Evolutionary conservation across 1,284 basidiomycete species (phyloP).

Genomic region (Cryptococcus wingfieldii): DNA sequence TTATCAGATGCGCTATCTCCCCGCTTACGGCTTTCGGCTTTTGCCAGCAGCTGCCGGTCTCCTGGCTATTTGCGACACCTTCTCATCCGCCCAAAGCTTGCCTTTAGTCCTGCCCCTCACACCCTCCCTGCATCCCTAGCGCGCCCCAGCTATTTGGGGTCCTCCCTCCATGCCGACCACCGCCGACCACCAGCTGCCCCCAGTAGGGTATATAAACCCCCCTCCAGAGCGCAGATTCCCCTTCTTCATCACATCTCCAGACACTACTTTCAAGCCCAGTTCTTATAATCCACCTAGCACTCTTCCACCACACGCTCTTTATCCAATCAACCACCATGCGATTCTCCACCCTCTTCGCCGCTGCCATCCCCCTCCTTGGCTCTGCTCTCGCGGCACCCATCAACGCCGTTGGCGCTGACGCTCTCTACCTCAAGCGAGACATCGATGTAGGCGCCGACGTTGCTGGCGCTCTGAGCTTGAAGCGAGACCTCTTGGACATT

Average conservation of each 20-base stretch:
- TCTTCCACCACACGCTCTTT: neutral
- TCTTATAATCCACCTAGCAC: constrained; percentile 5
- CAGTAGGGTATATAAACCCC: constrained; percentile 12
- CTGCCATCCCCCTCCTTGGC: constrained; percentile 10
- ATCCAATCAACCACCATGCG: constrained; percentile 6
- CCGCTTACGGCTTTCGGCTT: too few species aligned
- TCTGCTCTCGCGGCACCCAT: constrained; percentile 9
- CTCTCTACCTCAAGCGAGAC: neutral
- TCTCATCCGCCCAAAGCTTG: too few species aligned
- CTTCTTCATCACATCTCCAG: neutral
- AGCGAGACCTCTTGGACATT: too few species aligned
- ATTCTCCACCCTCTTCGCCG: constrained; percentile 11
- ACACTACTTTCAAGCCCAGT: neutral
- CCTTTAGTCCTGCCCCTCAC: too few species aligned
- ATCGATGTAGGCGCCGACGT: neutral
- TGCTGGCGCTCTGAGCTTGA: neutral
- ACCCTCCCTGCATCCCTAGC: too few species aligned
- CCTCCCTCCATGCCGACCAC: neutral
- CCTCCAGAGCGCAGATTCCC: neutral
- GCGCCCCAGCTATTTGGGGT: too few species aligned
- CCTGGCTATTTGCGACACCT: too few species aligned
- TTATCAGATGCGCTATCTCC: too few species aligned
- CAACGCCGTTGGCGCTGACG: neutral
- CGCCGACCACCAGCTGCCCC: neutral
- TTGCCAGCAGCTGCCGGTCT: too few species aligned